Base-by-base conservation (phyloP, 306 rosid genomes). In the Quercus engelmannii region DNA sequence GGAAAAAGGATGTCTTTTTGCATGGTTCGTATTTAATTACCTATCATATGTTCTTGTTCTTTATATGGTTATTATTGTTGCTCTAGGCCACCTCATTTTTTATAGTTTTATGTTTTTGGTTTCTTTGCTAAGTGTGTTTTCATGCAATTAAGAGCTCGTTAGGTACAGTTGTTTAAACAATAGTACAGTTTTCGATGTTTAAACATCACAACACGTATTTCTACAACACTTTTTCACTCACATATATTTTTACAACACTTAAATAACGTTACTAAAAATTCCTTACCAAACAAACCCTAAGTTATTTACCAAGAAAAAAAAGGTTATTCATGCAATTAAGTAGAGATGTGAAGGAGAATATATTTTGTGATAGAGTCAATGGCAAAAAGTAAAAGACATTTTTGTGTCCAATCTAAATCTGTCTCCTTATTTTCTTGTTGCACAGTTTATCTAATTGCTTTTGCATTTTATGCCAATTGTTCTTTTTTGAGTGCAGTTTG, bases 1-100 rank as follows among this genome's bases (percentile, higher is more conserved):
- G 26, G 82, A 82, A 13, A 85, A 51, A 67, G 84, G 83, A 64
- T 67, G 21, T 64, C 74, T 76, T 75, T 85, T 49, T 33, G 86
- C 86, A n/a, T 76, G 85, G 80, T 83, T 46, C 25, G 83, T 81
- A 74, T 52, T 21, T 14, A 8, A 46, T 11, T 46, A 46, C 12
- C 52, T 46, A 2, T 11, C 52, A 46, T 46, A 10, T 46, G 52
- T 11, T 46, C 52, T 46, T 46, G 52, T 46, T 12, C 15, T 49
- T 49, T 12, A 13, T 56, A 5, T 30, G 8, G 6, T 33, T 20
- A 28, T 55, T 12, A 5, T 21, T 55, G 17, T 10, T 38, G n/a
- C 12, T 17, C 23, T 21, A 25, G 54, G 17, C 54, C 4, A 20
- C n/a, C 18, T 20, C 30, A 7, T 30, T 49, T 76, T 10, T 10